Conservation (phyloP, 768 basidiomycete genomes). For the Piloderma croceum region DNA sequence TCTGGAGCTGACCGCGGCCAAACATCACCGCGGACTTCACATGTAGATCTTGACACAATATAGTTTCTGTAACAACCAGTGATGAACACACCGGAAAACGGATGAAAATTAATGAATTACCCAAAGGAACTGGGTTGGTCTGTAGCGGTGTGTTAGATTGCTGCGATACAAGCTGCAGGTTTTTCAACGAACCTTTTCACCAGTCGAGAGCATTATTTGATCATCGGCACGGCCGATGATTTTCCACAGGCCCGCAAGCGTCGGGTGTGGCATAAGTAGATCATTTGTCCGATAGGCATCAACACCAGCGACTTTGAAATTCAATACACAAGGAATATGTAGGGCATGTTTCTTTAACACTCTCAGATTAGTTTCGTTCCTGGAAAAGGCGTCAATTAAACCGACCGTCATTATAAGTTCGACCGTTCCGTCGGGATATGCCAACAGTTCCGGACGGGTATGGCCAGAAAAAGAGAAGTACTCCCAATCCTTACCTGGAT, state of each 20-base stretch:
- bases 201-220: constrained; percentile 19
- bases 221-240: constrained; percentile 21
- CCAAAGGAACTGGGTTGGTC: constrained; percentile 28
- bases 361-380: too few relatives aligned
- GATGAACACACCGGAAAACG: too few relatives aligned
- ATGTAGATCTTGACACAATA: constrained; percentile 16
- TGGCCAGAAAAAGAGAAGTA: constrained; percentile 14
- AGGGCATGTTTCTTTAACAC: constrained; percentile 4
- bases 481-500: constrained; percentile 17
- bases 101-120: constrained; percentile 10
- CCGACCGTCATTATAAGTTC: constrained; percentile 19
- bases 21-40: constrained; percentile 24
- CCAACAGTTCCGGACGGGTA: constrained; percentile 12
- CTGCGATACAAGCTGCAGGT: neutral
- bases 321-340: constrained; percentile 5
- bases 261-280: constrained; percentile 23
- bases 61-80: constrained; percentile 27
- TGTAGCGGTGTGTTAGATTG: constrained; percentile 1
- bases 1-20: constrained; percentile 25
- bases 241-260: constrained; percentile 15
- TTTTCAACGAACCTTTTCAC: constrained; percentile 17
- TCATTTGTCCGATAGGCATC: constrained; percentile 17
- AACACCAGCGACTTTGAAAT: constrained; percentile 6
- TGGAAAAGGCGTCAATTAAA: neutral
- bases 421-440: constrained; percentile 14